These are phyloP conservation scores for Botrytis fragariae DNA, from an alignment of 2,329 filamentous ascomycete species.

Conservation along the genomic window DNA sequence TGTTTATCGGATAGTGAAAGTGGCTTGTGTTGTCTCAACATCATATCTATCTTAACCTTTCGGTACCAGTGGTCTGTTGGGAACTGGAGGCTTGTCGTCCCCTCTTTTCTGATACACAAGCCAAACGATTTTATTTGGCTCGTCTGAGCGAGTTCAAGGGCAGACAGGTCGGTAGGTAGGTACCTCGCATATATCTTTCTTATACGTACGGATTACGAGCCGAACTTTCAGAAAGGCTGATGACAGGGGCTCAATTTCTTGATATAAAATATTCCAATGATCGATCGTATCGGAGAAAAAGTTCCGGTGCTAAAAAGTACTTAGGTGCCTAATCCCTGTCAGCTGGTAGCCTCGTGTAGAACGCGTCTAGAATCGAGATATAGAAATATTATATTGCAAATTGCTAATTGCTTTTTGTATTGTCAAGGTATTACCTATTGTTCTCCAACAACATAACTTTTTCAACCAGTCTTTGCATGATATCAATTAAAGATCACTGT, in stretches of 20 bases:
- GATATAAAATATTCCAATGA: neutral
- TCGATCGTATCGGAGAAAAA: neutral
- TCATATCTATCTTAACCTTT: neutral
- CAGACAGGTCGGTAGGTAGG: neutral
- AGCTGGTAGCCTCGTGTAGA: neutral
- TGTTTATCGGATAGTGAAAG: neutral
- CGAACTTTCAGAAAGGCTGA: neutral
- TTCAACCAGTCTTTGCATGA: conserved; percentile 6
- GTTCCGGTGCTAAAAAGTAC: neutral
- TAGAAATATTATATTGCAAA: conserved; percentile 1
- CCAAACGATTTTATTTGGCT: neutral
- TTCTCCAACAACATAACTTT: conserved; percentile 6
- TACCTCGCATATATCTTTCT: no score
- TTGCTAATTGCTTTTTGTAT: neutral
- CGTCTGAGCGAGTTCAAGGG: neutral
- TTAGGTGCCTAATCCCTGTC: neutral
- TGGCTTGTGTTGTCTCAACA: neutral
- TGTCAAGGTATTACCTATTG: neutral
- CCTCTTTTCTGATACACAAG: neutral
- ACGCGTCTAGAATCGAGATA: neutral
- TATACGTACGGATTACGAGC: neutral
- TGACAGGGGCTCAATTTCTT: neutral
- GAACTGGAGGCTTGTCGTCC: neutral
- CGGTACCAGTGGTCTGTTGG: neutral
- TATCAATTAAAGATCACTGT: conserved; percentile 22